These are phyloP conservation scores for Petunia axillaris DNA, from an alignment of 257 asterid genomes.

Conservation along the genomic window DNA sequence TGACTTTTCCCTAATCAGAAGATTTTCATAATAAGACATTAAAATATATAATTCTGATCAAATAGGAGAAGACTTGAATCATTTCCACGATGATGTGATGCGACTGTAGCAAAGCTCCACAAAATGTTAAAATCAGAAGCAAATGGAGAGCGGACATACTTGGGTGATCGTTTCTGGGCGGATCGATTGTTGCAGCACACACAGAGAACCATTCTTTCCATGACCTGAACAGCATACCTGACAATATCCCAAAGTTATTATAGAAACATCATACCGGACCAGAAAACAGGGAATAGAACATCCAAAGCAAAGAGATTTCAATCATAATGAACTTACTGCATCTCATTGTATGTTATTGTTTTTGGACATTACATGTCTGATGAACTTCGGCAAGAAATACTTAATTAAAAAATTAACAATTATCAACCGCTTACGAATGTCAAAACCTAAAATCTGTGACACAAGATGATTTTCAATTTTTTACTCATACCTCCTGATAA, in stretches of 20 bases:
- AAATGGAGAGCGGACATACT: slow-evolving; percentile 47
- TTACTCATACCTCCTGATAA: background rate
- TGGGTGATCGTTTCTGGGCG: slow-evolving; percentile 97
- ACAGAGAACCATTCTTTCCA: slow-evolving; percentile 94
- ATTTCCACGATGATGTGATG: slow-evolving; percentile 9
- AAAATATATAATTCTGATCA: too few species aligned
- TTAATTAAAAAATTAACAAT: background rate
- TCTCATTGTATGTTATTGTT: background rate
- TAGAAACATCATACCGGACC: background rate
- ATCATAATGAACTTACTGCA: background rate
- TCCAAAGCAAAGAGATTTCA: background rate
- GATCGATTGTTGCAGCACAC: slow-evolving; percentile 88
- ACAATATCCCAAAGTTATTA: slow-evolving; percentile 38
- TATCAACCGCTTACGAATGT: background rate
- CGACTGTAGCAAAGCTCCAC: background rate
- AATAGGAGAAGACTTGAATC: background rate
- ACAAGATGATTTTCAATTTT: background rate
- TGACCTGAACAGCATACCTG: slow-evolving; percentile 99
- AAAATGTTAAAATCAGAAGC: slow-evolving; percentile 14
- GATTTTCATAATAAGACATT: too few species aligned
- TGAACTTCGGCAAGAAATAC: background rate
- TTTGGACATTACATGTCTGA: background rate
- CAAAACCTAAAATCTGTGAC: background rate
- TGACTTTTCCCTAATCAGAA: too few species aligned
- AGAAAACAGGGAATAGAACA: slow-evolving; percentile 1